Base-by-base conservation (phyloP, 192 early-diverging fungal genomes). In the Dimargaris verticillata region DNA sequence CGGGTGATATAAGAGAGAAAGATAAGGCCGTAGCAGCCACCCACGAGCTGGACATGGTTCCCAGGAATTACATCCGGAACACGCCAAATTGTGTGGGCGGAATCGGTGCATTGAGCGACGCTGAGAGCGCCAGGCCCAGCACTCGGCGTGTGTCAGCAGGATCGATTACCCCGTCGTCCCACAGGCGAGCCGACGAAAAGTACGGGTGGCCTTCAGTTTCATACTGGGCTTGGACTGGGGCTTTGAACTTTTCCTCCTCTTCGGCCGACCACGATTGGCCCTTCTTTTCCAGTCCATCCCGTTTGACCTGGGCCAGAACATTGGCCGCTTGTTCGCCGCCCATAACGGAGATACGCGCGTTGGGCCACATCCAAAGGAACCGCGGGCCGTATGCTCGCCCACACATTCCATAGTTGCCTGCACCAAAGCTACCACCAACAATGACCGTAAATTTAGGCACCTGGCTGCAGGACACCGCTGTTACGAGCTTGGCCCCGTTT, bases 331-430 rank as follows among this genome's bases (percentile, higher is more conserved):
- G 91, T 70, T 95, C 92, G 52, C 94, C 94, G 62, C 94, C 94
- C 94, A 97, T 97, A 13, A 97, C 94, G 38, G 87, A 88, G 63
- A 97, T 92, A 24, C 94, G 79, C 25, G 90, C 81, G 61, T 86
- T 86, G 61, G 94, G 94, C 89, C 91, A 97, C 78, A 88, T 88
- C 91, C 90, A 97, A 63, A 97, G 74, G 80, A 97, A 95, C 24
- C 94, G 70, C 15, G 94, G 94, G 44, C 80, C 72, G 75, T 89
- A 95, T 0, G 94, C 91, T 54, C 94, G 74, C 5, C 94, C 94
- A 66, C 94, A 93, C 94, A 95, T 97, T 42, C 94, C 94, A 66
- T 97, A 95, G 78, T 97, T 97, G 68, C 93, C 88, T 24, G 85
- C 87, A 49, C 87, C 83, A 52, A 86, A 89, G 62, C 80, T 82